Conservation (phyloP, 1,284 basidiomycete species). For the Hemileia vastatrix region DNA sequence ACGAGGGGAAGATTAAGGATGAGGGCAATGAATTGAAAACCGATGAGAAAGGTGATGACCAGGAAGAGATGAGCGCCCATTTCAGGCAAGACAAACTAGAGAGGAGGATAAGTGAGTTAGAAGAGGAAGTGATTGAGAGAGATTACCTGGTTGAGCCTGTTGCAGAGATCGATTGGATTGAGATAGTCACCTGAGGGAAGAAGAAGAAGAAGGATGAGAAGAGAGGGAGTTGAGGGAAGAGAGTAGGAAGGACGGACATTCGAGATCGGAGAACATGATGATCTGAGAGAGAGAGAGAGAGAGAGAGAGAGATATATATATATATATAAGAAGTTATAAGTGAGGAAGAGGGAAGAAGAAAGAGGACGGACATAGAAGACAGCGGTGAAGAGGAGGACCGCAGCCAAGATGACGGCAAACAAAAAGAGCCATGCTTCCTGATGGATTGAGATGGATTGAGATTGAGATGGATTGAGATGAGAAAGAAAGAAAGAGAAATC, state of each 20-base stretch:
- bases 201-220: background rate
- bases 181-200: constrained; percentile 62
- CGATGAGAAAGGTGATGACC: constrained; percentile 69
- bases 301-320: background rate
- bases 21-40: constrained; percentile 92
- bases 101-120: background rate
- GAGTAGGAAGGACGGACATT: constrained; percentile 50
- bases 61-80: constrained; percentile 89
- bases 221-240: background rate
- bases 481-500: background rate
- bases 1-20: constrained; percentile 83
- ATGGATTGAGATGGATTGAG: constrained; percentile 40
- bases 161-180: constrained; percentile 99
- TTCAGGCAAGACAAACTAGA: constrained; percentile 91
- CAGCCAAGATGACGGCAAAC: constrained; percentile 83
- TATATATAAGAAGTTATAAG: background rate
- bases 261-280: constrained; percentile 98
- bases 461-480: background rate
- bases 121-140: background rate
- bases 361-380: constrained; percentile 80
- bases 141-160: constrained; percentile 92
- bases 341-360: background rate
- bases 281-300: constrained; percentile 54
- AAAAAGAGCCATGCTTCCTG: constrained; percentile 80
- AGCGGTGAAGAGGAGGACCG: constrained; percentile 87